Evolutionary conservation across 352 stramenopile species (phyloP).

Genomic region (Phytophthora pistaciae): DNA sequence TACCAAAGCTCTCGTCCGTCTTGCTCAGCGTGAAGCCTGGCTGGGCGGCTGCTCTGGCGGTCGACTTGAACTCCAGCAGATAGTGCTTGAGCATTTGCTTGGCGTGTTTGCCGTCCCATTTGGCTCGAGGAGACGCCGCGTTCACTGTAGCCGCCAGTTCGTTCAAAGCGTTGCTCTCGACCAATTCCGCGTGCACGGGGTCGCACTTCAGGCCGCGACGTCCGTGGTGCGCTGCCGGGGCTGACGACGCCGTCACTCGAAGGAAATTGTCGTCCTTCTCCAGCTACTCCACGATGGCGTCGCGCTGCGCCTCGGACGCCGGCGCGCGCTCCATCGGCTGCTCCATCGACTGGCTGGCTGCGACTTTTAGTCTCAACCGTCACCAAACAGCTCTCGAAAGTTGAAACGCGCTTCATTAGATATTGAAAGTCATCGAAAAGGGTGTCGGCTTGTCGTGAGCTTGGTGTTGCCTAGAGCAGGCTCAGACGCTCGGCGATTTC

Average conservation of each 20-base stretch:
- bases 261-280: conserved; percentile 20
- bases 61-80: conserved; percentile 13
- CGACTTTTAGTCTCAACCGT: not conserved
- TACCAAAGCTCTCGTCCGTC: conserved; percentile 7
- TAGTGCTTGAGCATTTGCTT: conserved; percentile 19
- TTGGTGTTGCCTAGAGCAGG: conserved; percentile 12
- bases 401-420: conserved; percentile 1
- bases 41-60: not conserved
- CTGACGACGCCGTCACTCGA: conserved; percentile 9
- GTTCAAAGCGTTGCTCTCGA: conserved; percentile 6
- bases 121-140: not conserved
- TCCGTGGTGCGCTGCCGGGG: not conserved
- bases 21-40: conserved; percentile 10
- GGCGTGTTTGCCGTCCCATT: conserved; percentile 11
- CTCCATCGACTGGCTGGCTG: not conserved
- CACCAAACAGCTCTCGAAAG: not conserved
- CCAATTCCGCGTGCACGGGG: not conserved
- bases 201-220: not conserved
- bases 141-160: conserved; percentile 19
- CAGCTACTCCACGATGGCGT: conserved; percentile 20
- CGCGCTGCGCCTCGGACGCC: conserved; percentile 5
- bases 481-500: conserved; percentile 25
- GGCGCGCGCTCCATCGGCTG: not conserved
- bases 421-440: not conserved
- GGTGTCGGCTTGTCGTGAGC: not conserved